Percentiles rank a stretch among this genome's conserved stretches.
phyloP scores from a whole-genome alignment of 106 monocot genomes.

The Dendrobium huoshanense region DNA sequence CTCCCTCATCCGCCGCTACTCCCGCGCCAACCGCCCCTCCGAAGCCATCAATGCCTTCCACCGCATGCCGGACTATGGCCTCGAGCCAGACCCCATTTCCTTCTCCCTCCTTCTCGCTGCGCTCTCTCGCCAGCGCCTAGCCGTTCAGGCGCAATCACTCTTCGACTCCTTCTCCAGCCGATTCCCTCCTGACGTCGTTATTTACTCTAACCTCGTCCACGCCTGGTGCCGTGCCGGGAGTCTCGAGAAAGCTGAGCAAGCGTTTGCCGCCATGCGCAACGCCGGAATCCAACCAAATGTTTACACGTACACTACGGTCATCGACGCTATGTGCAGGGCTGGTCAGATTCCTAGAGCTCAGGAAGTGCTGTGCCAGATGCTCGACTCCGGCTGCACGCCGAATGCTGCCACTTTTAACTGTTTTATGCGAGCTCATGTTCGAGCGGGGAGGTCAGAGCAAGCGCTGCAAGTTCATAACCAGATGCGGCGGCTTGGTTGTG shows the following conservation, averaged over 20 bases:
- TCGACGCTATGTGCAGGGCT: conserved; percentile 68
- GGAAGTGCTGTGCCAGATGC: conserved; percentile 84
- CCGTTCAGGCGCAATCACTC: conserved; percentile 65
- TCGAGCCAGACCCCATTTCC: conserved; percentile 31
- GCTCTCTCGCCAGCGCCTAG: conserved; percentile 58
- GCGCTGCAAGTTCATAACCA: conserved; percentile 84
- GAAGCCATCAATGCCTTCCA: conserved; percentile 55
- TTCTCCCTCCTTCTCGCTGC: conserved; percentile 54
- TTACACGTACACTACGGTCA: conserved; percentile 71
- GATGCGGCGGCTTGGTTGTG: conserved; percentile 67
- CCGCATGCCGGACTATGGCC: conserved; percentile 64
- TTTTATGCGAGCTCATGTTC: conserved; percentile 68
- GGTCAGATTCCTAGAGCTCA: conserved; percentile 72
- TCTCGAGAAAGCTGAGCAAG: conserved; percentile 64
- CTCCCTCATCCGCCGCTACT: conserved; percentile 63
- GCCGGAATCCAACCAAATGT: conserved; percentile 66
- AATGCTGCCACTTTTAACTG: conserved; percentile 86
- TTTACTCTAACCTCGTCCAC: conserved; percentile 68
- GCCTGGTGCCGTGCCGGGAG: conserved; percentile 80
- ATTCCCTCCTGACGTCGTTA: conserved; percentile 74
- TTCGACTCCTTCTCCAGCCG: conserved; percentile 45
- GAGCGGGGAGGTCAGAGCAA: conserved; percentile 57
- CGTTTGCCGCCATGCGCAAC: conserved; percentile 58
- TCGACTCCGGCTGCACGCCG: conserved; percentile 53
- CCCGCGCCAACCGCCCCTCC: conserved; percentile 50